Percentiles rank a stretch among this genome's conserved stretches.
These are phyloP conservation scores for Boletus rex-veris DNA, from an alignment of 768 basidiomycete genomes.

Conservation along the genomic window DNA sequence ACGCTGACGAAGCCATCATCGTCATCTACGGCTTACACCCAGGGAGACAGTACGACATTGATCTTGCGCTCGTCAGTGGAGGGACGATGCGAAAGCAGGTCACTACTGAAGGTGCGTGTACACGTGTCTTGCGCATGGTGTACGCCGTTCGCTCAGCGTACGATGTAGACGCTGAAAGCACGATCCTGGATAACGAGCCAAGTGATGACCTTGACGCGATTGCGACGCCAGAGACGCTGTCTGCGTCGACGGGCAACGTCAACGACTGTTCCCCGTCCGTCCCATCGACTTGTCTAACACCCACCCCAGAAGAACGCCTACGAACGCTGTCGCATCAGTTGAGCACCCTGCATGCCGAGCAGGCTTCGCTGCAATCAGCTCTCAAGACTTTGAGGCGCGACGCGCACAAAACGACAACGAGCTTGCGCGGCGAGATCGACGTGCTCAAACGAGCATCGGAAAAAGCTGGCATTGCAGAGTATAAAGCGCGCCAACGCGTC, in stretches of 20 bases:
- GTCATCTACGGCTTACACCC: conserved; percentile 89
- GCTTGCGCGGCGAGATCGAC: conserved; percentile 81
- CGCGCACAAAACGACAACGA: conserved; percentile 78
- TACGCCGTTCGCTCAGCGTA: neutral
- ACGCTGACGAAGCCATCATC: conserved; percentile 83
- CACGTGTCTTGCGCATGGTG: conserved; percentile 8
- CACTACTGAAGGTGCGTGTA: conserved; percentile 55
- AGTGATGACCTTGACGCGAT: conserved; percentile 15
- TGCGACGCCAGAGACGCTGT: conserved; percentile 9
- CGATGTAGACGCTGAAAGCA: conserved; percentile 21
- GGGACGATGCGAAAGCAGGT: conserved; percentile 63
- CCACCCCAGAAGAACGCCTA: conserved; percentile 64
- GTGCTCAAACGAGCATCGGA: conserved; percentile 79
- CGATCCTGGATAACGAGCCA: conserved; percentile 20
- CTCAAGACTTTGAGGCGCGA: conserved; percentile 80
- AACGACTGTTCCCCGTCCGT: conserved; percentile 15
- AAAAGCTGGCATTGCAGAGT: conserved; percentile 69
- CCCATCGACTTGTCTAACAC: conserved; percentile 27
- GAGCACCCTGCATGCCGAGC: conserved; percentile 59
- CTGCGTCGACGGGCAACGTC: conserved; percentile 29
- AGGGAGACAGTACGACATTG: conserved; percentile 87
- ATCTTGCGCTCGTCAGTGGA: conserved; percentile 67
- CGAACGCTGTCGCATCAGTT: conserved; percentile 65
- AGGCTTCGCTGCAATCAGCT: conserved; percentile 59
- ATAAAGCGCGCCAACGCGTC: conserved; percentile 80